phyloP scores from a whole-genome alignment of 495 filamentous ascomycete species.

The Achaetomiella virescens region DNA sequence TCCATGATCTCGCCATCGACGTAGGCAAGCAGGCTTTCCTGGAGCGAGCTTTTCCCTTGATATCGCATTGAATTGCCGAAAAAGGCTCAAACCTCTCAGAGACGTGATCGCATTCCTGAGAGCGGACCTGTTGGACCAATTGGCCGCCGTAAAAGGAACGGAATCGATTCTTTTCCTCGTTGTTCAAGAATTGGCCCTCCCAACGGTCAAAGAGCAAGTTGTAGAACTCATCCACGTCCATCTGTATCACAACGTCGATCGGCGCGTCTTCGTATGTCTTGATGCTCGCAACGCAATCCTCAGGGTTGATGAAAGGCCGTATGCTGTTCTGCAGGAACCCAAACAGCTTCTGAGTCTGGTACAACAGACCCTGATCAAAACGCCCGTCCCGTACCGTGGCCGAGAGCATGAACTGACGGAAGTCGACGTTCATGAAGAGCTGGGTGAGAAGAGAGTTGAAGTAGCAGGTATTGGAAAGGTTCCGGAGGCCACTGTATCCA shows the following conservation, averaged over 20 bases:
- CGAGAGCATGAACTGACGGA: constrained; percentile 77
- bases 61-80: constrained; percentile 93
- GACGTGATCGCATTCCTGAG: constrained; percentile 88
- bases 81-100: constrained; percentile 87
- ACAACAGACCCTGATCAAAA: constrained; percentile 60
- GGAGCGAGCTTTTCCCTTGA: constrained; percentile 78
- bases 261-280: constrained; percentile 74
- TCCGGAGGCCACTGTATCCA: constrained; percentile 77
- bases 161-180: constrained; percentile 66
- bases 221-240: constrained; percentile 98
- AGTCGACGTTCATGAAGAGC: constrained; percentile 91
- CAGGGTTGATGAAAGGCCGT: constrained; percentile 64
- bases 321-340: constrained; percentile 77
- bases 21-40: constrained; percentile 87
- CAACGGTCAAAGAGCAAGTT: constrained; percentile 86
- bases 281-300: constrained; percentile 65
- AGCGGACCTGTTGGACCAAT: constrained; percentile 89
- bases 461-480: constrained; percentile 96
- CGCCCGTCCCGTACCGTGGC: constrained; percentile 47
- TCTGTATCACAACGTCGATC: constrained; percentile 86
- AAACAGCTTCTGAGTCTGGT: constrained; percentile 75
- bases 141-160: constrained; percentile 86
- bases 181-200: constrained; percentile 70
- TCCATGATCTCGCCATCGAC: constrained; percentile 96
- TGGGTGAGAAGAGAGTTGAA: constrained; percentile 93